phyloP scores from a whole-genome alignment of 106 monocot species.

The Vanilla planifolia region DNA sequence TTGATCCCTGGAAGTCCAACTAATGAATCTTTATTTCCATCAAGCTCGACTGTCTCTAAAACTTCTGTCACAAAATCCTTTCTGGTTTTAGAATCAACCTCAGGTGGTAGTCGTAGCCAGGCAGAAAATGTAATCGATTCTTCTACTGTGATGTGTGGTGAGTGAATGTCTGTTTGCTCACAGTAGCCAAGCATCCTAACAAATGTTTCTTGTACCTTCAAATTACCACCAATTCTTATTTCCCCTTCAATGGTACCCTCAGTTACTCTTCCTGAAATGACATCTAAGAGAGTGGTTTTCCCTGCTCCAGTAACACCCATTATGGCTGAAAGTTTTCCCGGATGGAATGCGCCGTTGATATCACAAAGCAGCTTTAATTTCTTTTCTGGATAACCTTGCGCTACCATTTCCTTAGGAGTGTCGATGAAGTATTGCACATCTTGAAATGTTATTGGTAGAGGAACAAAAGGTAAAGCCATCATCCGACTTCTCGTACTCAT shows the following conservation, averaged over 20 bases:
- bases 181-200: slow-evolving; percentile 45
- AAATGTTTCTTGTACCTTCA: slow-evolving; percentile 39
- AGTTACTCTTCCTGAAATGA: slow-evolving; percentile 45
- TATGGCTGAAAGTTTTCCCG: slow-evolving; percentile 32
- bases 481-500: no score
- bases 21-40: slow-evolving; percentile 28
- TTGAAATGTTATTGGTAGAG: no score
- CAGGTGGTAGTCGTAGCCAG: slow-evolving; percentile 24
- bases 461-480: no score
- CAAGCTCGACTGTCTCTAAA: slow-evolving; percentile 35
- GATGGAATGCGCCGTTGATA: slow-evolving; percentile 39
- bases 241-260: slow-evolving; percentile 38
- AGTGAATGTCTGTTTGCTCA: slow-evolving; percentile 45
- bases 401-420: slow-evolving; percentile 37
- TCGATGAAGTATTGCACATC: no score
- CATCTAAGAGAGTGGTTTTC: slow-evolving; percentile 49
- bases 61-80: slow-evolving; percentile 40
- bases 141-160: slow-evolving; percentile 40
- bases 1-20: slow-evolving; percentile 39
- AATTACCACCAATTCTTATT: slow-evolving; percentile 45
- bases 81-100: slow-evolving; percentile 24
- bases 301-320: slow-evolving; percentile 55
- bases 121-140: slow-evolving; percentile 42
- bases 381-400: slow-evolving; percentile 21
- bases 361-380: slow-evolving; percentile 34